Conservation (phyloP, 768 basidiomycete species). For the Tephrocybe sp. region DNA sequence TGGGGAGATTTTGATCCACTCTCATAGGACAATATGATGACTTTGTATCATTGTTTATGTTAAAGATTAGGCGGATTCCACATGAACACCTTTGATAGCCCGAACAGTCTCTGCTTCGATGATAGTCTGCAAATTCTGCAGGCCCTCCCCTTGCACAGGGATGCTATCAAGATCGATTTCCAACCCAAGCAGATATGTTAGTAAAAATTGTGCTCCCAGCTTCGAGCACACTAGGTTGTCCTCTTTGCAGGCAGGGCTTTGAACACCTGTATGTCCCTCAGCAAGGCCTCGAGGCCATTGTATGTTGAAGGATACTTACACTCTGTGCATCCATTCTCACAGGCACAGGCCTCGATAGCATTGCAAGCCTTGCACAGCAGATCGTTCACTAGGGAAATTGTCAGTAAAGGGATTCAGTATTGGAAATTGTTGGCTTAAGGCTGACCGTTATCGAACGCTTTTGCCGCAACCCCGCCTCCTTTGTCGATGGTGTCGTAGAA, state of each 20-base stretch:
- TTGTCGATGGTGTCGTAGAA: constrained; percentile 76
- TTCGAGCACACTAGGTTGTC: constrained; percentile 75
- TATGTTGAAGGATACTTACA: constrained; percentile 32
- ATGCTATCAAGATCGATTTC: constrained; percentile 37
- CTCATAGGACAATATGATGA: constrained; percentile 30
- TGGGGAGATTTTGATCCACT: constrained; percentile 87
- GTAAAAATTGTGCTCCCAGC: constrained; percentile 64
- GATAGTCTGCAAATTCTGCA: constrained; percentile 45
- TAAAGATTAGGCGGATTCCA: constrained; percentile 32
- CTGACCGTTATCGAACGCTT: constrained; percentile 80
- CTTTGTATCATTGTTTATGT: constrained; percentile 8
- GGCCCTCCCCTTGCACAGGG: constrained; percentile 28
- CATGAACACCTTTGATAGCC: constrained; percentile 39
- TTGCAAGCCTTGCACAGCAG: constrained; percentile 59
- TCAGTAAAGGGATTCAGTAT: background rate
- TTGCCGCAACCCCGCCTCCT: constrained; percentile 69
- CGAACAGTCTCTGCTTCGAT: constrained; percentile 50
- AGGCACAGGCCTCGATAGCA: constrained; percentile 58
- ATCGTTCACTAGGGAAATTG: constrained; percentile 42
- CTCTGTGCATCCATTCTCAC: constrained; percentile 63
- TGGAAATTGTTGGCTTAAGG: background rate
- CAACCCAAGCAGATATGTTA: constrained; percentile 56
- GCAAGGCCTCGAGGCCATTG: constrained; percentile 30
- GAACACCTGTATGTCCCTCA: constrained; percentile 50
- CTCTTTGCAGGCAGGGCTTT: constrained; percentile 64